Evolutionary conservation across 306 rosid species (phyloP), one percentile per base, ranked within the genome.

Genomic region (Casuarina equisetifolia): DNA sequence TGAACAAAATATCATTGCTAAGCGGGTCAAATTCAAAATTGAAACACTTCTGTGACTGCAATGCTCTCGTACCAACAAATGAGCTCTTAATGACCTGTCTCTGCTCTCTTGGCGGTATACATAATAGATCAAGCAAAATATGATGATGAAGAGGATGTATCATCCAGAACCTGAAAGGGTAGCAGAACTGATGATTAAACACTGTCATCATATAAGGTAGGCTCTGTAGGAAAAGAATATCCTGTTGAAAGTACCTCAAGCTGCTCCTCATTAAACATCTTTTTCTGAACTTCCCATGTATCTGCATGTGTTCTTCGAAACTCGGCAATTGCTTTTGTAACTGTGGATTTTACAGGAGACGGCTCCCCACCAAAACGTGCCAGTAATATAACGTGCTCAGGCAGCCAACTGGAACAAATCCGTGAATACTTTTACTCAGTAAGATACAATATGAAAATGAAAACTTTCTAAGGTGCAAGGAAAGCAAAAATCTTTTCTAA

Each of bases 231-330:
- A 15, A 51, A 58, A 57, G 45, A 62, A 75, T 69, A 74, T 66
- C 58, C 72, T 66, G 62, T 71, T 36, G 54, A 38, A 73, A 42
- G 72, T 80, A 90, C 99, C 99, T 95, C 99, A 19, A 95, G 91
- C 85, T 95, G 99, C 82, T 95, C 98, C 83, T 91, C 98, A 11
- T 88, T 91, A 76, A 95, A 95, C 40, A 78, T 85, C 68, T 95
- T 97, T 82, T 95, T 95, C 85, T 95, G 99, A 77, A 91, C 89
- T 75, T 92, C 93, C 99, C 99, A 95, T 13, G 96, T 95, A 84
- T 95, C 99, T 62, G 99, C 99, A 85, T 95, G 99, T 12, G 99
- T 95, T 44, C 99, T 88, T 81, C 99, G 88, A 80, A 95, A 95
- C 84, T 95, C 99, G 7, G 99, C 97, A 81, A 95, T 92, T 20